These are phyloP conservation scores for Ceratocystis papillata DNA, from an alignment of 2,329 filamentous ascomycete species.

Conservation along the genomic window DNA sequence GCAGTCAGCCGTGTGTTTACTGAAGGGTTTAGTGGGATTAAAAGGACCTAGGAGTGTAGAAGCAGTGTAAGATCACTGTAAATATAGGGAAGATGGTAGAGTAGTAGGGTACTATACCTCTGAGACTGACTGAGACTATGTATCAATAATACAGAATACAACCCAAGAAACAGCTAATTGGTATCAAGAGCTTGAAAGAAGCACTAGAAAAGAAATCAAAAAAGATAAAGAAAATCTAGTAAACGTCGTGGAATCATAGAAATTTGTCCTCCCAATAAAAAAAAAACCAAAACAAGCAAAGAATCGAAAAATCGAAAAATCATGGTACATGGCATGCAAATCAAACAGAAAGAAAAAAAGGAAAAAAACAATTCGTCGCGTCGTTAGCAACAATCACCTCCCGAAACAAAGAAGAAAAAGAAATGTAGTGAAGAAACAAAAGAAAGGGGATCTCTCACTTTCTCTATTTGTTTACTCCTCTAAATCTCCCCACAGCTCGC, in stretches of 20 bases:
- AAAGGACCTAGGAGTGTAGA: too few relatives aligned
- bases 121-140: too few relatives aligned
- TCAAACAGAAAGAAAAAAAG: not conserved
- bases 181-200: not conserved
- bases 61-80: too few relatives aligned
- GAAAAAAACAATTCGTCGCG: not conserved
- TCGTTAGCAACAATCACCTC: too few relatives aligned
- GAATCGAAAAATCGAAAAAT: not conserved
- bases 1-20: too few relatives aligned
- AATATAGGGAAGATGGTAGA: too few relatives aligned
- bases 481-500: slow-evolving; percentile 41
- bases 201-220: not conserved
- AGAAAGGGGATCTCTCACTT: slow-evolving; percentile 22
- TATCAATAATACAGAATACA: not conserved
- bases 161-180: not conserved
- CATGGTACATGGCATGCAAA: not conserved
- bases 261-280: slow-evolving; percentile 1
- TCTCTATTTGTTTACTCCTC: slow-evolving; percentile 25
- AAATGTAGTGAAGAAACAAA: not conserved
- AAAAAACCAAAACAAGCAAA: not conserved
- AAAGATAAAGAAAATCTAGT: slow-evolving; percentile 12
- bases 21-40: too few relatives aligned
- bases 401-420: not conserved
- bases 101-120: too few relatives aligned
- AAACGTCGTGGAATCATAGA: slow-evolving; percentile 6